A percentile compares a stretch with the other conserved stretches of the same genome.
Conservation (phyloP, 2,329 filamentous ascomycete species). For the Ceratocystis alfenasii region DNA sequence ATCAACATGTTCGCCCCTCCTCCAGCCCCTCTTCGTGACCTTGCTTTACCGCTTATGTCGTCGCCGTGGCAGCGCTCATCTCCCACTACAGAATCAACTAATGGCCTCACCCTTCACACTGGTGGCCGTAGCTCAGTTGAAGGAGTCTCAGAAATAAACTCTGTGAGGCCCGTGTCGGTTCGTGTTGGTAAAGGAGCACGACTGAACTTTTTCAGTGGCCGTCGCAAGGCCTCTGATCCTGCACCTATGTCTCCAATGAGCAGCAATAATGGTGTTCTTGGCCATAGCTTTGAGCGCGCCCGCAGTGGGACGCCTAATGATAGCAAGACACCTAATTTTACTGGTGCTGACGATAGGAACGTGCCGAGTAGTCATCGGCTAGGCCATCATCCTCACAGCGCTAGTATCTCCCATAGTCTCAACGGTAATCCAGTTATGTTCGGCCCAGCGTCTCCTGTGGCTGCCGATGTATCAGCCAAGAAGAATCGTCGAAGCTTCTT, state of each 20-base stretch:
- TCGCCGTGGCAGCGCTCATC: slow-evolving; percentile 22
- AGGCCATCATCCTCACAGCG: slow-evolving; percentile 13
- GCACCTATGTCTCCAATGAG: slow-evolving; percentile 8
- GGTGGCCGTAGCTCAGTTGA: slow-evolving; percentile 10
- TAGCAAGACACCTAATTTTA: slow-evolving; percentile 3
- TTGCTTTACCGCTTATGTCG: slow-evolving; percentile 32
- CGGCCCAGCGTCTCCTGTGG: neutral
- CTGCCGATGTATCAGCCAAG: slow-evolving; percentile 12
- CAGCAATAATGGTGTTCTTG: slow-evolving; percentile 8
- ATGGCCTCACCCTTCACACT: neutral
- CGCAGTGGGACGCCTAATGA: slow-evolving; percentile 19
- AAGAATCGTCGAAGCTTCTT: slow-evolving; percentile 22
- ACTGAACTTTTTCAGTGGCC: slow-evolving; percentile 46
- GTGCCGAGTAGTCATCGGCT: neutral
- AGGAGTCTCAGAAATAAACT: slow-evolving; percentile 14
- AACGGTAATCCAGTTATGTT: slow-evolving; percentile 21
- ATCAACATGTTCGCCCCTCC: slow-evolving; percentile 49
- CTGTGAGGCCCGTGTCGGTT: slow-evolving; percentile 21
- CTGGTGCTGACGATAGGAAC: slow-evolving; percentile 1
- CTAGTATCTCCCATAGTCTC: slow-evolving; percentile 17
- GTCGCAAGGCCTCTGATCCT: slow-evolving; percentile 32
- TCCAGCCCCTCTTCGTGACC: slow-evolving; percentile 37
- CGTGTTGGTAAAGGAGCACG: slow-evolving; percentile 37
- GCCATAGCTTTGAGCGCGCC: slow-evolving; percentile 16
- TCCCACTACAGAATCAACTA: slow-evolving; percentile 13